phyloP scores from a whole-genome alignment of 768 basidiomycete species.

The Pulveroboletus sp. region DNA sequence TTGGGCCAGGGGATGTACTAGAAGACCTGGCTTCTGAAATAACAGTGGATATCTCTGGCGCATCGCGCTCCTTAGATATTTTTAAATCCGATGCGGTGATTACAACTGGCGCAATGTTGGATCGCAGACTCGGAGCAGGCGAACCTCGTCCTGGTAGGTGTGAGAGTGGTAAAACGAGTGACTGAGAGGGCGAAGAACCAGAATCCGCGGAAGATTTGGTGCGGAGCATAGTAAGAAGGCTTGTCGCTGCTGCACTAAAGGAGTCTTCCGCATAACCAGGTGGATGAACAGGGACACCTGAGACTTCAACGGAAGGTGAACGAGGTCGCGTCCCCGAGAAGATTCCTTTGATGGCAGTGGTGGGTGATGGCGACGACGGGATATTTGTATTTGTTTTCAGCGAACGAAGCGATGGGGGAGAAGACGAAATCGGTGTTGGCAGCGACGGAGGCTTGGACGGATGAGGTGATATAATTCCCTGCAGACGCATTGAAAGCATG shows the following conservation, averaged over 20 bases:
- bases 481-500: slow-evolving; percentile 73
- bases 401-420: slow-evolving; percentile 28
- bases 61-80: slow-evolving; percentile 37
- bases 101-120: slow-evolving; percentile 16
- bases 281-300: slow-evolving; percentile 34
- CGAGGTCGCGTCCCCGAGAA: slow-evolving; percentile 22
- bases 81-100: slow-evolving; percentile 31
- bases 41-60: slow-evolving; percentile 13
- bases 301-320: slow-evolving; percentile 39
- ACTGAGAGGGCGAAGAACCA: slow-evolving; percentile 21
- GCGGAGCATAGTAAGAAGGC: slow-evolving; percentile 49
- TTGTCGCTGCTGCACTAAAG: slow-evolving; percentile 51
- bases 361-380: slow-evolving; percentile 16
- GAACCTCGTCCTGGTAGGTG: slow-evolving; percentile 15
- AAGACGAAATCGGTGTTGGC: slow-evolving; percentile 22
- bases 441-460: slow-evolving; percentile 13
- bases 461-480: slow-evolving; percentile 44
- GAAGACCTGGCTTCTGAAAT: slow-evolving; percentile 10
- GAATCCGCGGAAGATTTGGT: slow-evolving; percentile 34
- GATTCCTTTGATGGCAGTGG: slow-evolving; percentile 18
- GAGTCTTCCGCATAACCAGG: slow-evolving; percentile 46
- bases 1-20: slow-evolving; percentile 30
- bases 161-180: slow-evolving; percentile 31
- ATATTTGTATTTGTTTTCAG: slow-evolving; percentile 16
- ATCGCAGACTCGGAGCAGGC: slow-evolving; percentile 25